Percentiles rank a stretch among this genome's conserved stretches.
These are phyloP conservation scores for Cenchrus purpureus DNA, from an alignment of 176 grass and related monocot genomes.

Conservation along the genomic window DNA sequence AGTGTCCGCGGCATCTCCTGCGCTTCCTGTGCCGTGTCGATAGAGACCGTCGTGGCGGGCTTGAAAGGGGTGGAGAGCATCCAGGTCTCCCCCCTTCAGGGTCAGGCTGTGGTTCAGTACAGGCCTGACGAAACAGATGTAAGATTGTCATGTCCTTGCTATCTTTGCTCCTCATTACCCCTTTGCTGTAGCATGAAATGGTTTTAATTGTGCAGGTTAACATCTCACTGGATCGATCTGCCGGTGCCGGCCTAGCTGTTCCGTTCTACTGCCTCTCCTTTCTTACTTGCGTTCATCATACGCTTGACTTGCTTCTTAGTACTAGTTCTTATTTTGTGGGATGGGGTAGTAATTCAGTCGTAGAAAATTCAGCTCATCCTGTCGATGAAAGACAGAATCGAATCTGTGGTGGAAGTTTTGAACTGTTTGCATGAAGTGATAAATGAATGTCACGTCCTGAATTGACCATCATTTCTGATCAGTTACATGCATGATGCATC, in stretches of 20 bases:
- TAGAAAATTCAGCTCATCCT: background rate
- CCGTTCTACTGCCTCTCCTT: background rate
- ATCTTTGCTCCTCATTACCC: background rate
- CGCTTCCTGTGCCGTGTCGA: constrained; percentile 72
- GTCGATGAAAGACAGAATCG: background rate
- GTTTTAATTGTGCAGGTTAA: background rate
- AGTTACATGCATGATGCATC: background rate
- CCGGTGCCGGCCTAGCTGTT: background rate
- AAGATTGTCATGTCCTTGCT: constrained; percentile 35
- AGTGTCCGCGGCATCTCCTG: constrained; percentile 78
- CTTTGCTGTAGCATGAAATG: background rate
- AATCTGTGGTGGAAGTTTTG: background rate
- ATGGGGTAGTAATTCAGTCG: background rate
- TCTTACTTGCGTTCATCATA: background rate
- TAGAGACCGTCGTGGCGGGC: constrained; percentile 69
- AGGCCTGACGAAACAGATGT: constrained; percentile 71
- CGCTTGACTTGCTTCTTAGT: background rate
- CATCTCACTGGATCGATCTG: constrained; percentile 10
- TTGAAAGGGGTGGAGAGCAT: constrained; percentile 87
- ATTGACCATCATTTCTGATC: background rate
- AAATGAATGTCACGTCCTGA: background rate
- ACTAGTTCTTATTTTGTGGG: background rate
- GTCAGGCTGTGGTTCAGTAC: constrained; percentile 69
- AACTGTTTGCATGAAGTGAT: background rate
- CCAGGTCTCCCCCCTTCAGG: constrained; percentile 74